Conservation (phyloP, 2,329 filamentous ascomycete genomes). For the Stromatinia cepivora region DNA sequence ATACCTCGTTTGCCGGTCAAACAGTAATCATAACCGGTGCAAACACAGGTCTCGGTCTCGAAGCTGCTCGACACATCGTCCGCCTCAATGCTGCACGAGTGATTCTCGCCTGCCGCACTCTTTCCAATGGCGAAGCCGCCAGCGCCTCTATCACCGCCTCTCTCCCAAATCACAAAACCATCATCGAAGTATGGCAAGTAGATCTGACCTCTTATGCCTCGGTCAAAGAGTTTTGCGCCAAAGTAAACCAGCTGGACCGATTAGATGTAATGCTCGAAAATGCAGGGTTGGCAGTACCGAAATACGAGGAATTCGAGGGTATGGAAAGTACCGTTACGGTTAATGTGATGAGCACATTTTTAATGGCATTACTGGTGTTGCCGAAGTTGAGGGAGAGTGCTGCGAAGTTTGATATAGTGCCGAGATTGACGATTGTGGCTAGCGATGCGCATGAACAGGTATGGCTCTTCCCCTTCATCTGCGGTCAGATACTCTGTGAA, state of each 20-base stretch:
- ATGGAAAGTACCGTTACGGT: slow-evolving; percentile 37
- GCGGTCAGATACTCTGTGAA: background rate
- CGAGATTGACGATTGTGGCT: slow-evolving; percentile 35
- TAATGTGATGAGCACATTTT: slow-evolving; percentile 40
- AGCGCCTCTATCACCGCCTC: background rate
- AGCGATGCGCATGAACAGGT: slow-evolving; percentile 38
- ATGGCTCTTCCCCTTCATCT: background rate
- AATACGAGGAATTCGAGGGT: slow-evolving; percentile 33
- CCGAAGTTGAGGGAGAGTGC: slow-evolving; percentile 36
- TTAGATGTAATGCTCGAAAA: slow-evolving; percentile 50
- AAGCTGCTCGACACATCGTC: slow-evolving; percentile 45
- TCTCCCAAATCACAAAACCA: slow-evolving; percentile 24
- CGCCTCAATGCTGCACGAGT: slow-evolving; percentile 36
- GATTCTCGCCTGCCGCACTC: slow-evolving; percentile 33
- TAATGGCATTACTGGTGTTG: slow-evolving; percentile 38
- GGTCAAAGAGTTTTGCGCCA: slow-evolving; percentile 47
- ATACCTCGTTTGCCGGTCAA: slow-evolving; percentile 31
- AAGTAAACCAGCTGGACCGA: slow-evolving; percentile 43
- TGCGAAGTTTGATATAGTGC: slow-evolving; percentile 28
- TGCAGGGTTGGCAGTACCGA: slow-evolving; percentile 33
- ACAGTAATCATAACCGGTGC: slow-evolving; percentile 51
- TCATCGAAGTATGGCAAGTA: slow-evolving; percentile 50
- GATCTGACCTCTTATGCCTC: slow-evolving; percentile 51
- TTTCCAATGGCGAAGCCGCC: slow-evolving; percentile 30
- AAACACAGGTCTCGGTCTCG: slow-evolving; percentile 52